phyloP scores from a whole-genome alignment of 176 grass and related monocot species.

The Aegilops speltoides region DNA sequence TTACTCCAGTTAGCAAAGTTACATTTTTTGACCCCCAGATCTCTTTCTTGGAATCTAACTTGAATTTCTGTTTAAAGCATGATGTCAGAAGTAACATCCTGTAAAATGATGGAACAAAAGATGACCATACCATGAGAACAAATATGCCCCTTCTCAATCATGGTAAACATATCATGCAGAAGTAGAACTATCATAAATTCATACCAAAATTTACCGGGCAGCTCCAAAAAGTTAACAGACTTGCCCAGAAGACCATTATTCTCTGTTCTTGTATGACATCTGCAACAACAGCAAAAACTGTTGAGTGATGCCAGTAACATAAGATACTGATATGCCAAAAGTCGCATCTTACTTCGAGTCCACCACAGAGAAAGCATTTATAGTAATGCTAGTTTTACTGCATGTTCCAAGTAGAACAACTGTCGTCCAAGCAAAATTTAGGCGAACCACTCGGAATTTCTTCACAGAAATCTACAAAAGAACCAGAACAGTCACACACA shows the following conservation, averaged over 20 bases:
- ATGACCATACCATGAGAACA: conserved; percentile 22
- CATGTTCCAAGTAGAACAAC: conserved; percentile 71
- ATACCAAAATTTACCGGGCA: conserved; percentile 85
- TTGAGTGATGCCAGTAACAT: conserved; percentile 2
- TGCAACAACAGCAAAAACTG: conserved; percentile 38
- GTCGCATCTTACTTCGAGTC: conserved; percentile 61
- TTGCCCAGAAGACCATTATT: conserved; percentile 46
- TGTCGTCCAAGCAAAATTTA: conserved; percentile 56
- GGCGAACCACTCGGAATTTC: conserved; percentile 48
- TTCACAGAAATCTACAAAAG: conserved; percentile 67
- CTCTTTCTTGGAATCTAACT: conserved; percentile 62
- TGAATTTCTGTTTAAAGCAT: conserved; percentile 86
- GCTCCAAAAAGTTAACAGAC: conserved; percentile 66
- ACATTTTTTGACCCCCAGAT: conserved; percentile 86
- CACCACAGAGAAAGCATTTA: conserved; percentile 68
- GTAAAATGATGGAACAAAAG: conserved; percentile 34
- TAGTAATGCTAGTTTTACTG: conserved; percentile 59
- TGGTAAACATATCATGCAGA: background rate
- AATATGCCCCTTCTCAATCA: background rate
- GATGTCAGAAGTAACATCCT: conserved; percentile 77
- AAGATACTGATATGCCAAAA: conserved; percentile 17
- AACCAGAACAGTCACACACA: conserved; percentile 10
- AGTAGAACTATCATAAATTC: conserved; percentile 21
- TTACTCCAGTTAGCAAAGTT: conserved; percentile 43
- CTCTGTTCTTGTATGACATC: conserved; percentile 42